Base-by-base conservation (phyloP, 2,329 filamentous ascomycete species). In the Aphanoascus verrucosus region DNA sequence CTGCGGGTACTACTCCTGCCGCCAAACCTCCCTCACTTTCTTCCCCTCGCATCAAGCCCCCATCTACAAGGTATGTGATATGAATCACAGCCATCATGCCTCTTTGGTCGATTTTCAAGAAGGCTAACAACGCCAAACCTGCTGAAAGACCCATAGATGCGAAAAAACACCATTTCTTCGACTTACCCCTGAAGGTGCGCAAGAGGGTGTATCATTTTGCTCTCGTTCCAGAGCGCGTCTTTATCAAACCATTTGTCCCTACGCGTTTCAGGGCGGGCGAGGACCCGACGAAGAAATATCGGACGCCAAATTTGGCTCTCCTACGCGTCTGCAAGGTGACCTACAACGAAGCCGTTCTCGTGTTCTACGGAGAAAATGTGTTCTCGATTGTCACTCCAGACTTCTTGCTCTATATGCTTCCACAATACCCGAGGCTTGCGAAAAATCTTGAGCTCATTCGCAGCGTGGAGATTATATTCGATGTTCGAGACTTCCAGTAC, bases 321-420 rank as follows among this genome's bases (percentile, higher is more conserved):
- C 54, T 63, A 46, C 46, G 37, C 8, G 53, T 45, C 37, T 60
- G 57, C 34, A 59, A 55, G 35, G 41, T 52, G 38, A 44, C 60
- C 37, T 57, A 63, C 48, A 15, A 56, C 9, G 60, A 63, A 51
- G 58, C 55, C 15, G 54, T 48, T 37, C 55, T 50, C 15, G 55
- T 60, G 15, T 61, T 59, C 38, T 56, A 60, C 31, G n/a, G 44
- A 9, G 61, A 61, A 31, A 62, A 61, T 50, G 59, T 44, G 41
- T 61, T 62, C 53, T 60, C 58, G 12, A 45, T 61, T 20, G 51
- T 61, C 15, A 57, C 60, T 28, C 54, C 57, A 1, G 59, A 61
- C 37, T 15, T 60, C 19, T 47, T 62, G 5, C 53, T 57, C 32
- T 50, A 49, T 2, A 50, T 55, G 8, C 31, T 51, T 6, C 28